These are phyloP conservation scores for Trichoderma lentiforme DNA, from an alignment of 2,329 filamentous ascomycete genomes.

Conservation along the genomic window DNA sequence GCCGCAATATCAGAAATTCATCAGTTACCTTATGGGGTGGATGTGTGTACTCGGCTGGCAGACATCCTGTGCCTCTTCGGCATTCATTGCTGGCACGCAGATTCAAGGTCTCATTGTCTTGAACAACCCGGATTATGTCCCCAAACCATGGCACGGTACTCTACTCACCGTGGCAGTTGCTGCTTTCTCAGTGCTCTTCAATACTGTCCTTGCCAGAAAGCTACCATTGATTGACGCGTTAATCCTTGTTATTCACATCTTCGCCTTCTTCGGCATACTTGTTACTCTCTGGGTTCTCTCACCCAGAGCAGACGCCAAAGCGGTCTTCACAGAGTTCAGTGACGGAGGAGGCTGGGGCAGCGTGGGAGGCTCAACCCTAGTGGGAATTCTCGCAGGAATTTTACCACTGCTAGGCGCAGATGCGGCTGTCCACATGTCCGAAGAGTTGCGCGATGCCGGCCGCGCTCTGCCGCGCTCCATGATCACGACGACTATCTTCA, in stretches of 20 bases:
- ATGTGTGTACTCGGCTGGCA: slow-evolving; percentile 46
- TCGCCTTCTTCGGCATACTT: slow-evolving; percentile 34
- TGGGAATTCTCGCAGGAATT: slow-evolving; percentile 14
- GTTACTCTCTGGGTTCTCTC: slow-evolving; percentile 32
- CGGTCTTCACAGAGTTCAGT: slow-evolving; percentile 11
- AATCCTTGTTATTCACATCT: slow-evolving; percentile 47
- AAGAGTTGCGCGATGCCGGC: slow-evolving; percentile 29
- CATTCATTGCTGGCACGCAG: slow-evolving; percentile 43
- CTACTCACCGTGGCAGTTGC: slow-evolving; percentile 2
- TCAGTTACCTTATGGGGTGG: slow-evolving; percentile 52
- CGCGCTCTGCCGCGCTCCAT: slow-evolving; percentile 21
- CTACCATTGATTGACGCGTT: slow-evolving; percentile 51
- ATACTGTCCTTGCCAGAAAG: slow-evolving; percentile 25
- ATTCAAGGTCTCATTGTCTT: slow-evolving; percentile 43
- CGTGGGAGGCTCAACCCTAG: background rate
- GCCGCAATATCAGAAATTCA: slow-evolving; percentile 44
- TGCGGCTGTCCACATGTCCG: slow-evolving; percentile 1
- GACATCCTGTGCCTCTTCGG: slow-evolving; percentile 36
- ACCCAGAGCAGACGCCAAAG: background rate
- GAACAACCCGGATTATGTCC: slow-evolving; percentile 19
- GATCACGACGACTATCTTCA: slow-evolving; percentile 43
- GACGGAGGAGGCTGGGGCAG: slow-evolving; percentile 12
- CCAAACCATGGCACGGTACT: slow-evolving; percentile 6
- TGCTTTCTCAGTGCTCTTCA: background rate
- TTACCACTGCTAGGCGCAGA: slow-evolving; percentile 11